Evolutionary conservation across 2,329 filamentous ascomycete genomes (phyloP).

Genomic region (Alternaria sp.): DNA sequence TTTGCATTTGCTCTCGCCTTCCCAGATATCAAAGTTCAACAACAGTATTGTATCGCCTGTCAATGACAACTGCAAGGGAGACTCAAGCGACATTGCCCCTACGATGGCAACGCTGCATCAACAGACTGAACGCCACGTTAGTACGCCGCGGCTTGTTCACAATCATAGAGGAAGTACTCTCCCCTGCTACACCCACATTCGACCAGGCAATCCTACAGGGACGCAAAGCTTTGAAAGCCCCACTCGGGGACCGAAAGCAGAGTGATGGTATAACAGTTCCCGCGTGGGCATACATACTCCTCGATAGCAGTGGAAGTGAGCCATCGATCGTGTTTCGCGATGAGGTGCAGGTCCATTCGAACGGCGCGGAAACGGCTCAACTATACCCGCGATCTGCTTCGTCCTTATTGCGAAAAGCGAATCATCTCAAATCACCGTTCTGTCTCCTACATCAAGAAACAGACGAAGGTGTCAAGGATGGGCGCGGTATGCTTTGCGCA

Average conservation of each 20-base stretch:
- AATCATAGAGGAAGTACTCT: not conserved
- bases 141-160: not conserved
- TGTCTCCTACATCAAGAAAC: not conserved
- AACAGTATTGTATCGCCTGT: not conserved
- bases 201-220: not conserved
- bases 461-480: not conserved
- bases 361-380: rapidly evolving
- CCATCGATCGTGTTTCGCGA: not conserved
- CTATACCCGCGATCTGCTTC: not conserved
- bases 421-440: not conserved
- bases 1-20: not conserved
- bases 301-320: not conserved
- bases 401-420: not conserved
- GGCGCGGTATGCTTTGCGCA: not conserved
- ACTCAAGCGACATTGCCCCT: not conserved
- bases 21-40: not conserved
- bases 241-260: not conserved
- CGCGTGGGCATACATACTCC: not conserved
- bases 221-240: not conserved
- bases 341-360: not conserved
- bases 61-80: not conserved
- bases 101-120: not conserved
- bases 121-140: not conserved
- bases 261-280: not conserved
- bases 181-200: not conserved